phyloP scores from a whole-genome alignment of 805 yeast genomes.

The Pichia membranifaciens region DNA sequence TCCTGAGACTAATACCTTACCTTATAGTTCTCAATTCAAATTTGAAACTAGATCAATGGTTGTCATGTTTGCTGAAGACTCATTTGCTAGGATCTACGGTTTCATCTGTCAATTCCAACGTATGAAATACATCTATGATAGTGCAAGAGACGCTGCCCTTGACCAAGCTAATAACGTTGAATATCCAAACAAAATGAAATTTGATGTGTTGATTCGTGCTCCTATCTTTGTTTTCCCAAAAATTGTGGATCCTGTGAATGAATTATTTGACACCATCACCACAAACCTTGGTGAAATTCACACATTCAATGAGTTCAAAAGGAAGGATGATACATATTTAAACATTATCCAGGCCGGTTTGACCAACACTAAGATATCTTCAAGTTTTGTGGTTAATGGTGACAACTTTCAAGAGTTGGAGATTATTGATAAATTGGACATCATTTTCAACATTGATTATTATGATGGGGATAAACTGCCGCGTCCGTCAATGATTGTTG shows the following conservation, averaged over 20 bases:
- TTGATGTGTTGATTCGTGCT: constrained; percentile 68
- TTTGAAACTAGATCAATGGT: constrained; percentile 72
- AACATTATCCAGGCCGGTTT: constrained; percentile 66
- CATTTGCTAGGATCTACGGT: constrained; percentile 59
- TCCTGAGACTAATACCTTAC: constrained; percentile 39
- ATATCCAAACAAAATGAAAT: constrained; percentile 54
- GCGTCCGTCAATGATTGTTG: constrained; percentile 45
- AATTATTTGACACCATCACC: constrained; percentile 54
- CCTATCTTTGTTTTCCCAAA: constrained; percentile 82
- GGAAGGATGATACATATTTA: constrained; percentile 26
- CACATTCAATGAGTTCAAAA: constrained; percentile 52
- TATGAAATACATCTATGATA: constrained; percentile 87
- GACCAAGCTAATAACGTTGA: constrained; percentile 63
- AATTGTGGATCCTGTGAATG: constrained; percentile 35
- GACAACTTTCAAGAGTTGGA: constrained; percentile 48
- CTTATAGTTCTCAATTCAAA: constrained; percentile 51
- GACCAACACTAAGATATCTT: constrained; percentile 61
- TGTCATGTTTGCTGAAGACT: constrained; percentile 75
- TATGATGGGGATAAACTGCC: constrained; percentile 34
- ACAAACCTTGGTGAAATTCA: constrained; percentile 79
- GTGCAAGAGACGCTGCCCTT: constrained; percentile 83
- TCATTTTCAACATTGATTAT: constrained; percentile 54
- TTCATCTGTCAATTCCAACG: constrained; percentile 69
- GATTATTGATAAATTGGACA: constrained; percentile 60
- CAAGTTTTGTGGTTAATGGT: constrained; percentile 45